Evolutionary conservation across 1,284 basidiomycete species (phyloP), one percentile per base, ranked within the genome.

Genomic region (Boletus semigastroideus): DNA sequence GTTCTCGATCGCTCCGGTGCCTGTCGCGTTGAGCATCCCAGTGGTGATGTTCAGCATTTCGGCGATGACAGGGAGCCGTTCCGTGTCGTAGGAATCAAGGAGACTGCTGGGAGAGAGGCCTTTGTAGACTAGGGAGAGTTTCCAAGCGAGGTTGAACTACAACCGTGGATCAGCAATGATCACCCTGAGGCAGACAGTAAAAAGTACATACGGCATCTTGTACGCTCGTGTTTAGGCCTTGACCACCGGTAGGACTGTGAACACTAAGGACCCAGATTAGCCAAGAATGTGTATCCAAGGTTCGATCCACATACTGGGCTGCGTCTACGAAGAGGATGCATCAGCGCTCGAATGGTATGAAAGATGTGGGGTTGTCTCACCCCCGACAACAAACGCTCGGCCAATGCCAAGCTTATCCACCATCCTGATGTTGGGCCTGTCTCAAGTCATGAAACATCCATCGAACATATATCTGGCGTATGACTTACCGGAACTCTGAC

Each of bases 171-270:
- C n/a, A 51, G 34, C 6, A 3, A 6, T 1, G 31, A 1, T 40
- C 16, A 33, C 25, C 25, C 25, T 6, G n/a, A 27, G n/a, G 1
- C n/a, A 13, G 3, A 12, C 34, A 33, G 0, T 20, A 6, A 9
- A 9, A 11, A 27, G 19, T 28, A 56, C 70, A 28, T 40, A 74
- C 74, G 3, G 72, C 59, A 54, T 78, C 75, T 52, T 75, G 74
- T 11, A 75, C 59, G 20, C 67, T 56, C 0, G 70, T 62, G 44
- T 77, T 78, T 31, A 76, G 55, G 13, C 74, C 77, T 51, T 78
- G 75, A 5, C 76, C 74, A n/a, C 78, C 77, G 1, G 72, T 68
- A 22, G 74, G 74, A 42, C 72, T 75, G 53, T 78, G 77, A 16
- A 74, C 69, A 54, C 77, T 78, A 51, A 17, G 17, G 42, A 12